Evolutionary conservation across 345 rosid species (phyloP).

Genomic region (Syzygium jambos): DNA sequence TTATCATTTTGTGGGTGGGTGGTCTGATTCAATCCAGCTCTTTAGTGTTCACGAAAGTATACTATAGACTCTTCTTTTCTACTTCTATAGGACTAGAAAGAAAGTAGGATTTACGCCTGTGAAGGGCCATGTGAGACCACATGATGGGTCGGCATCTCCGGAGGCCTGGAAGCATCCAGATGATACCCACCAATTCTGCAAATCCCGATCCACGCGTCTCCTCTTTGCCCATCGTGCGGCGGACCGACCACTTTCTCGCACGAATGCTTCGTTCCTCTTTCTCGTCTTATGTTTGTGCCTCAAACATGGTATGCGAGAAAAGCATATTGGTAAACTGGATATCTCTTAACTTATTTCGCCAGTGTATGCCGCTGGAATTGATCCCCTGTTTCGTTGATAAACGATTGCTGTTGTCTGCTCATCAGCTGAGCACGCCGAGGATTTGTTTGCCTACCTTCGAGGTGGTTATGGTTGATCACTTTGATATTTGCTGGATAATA

Average conservation of each 20-base stretch:
- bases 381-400: neutral
- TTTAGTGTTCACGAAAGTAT: neutral
- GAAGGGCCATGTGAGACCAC: neutral
- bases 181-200: neutral
- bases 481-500: neutral
- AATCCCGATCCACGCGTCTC: neutral
- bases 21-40: neutral
- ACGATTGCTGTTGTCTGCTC: neutral
- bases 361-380: neutral
- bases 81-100: neutral
- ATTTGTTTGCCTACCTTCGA: neutral
- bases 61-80: neutral
- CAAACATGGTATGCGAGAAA: neutral
- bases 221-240: neutral
- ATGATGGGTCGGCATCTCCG: neutral
- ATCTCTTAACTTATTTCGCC: neutral
- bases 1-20: neutral
- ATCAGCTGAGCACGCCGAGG: neutral
- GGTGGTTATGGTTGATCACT: neutral
- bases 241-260: neutral
- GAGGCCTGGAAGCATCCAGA: neutral
- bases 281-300: neutral
- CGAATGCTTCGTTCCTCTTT: neutral
- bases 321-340: neutral
- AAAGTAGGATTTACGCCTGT: neutral